A percentile compares a stretch with the other conserved stretches of the same genome.
These are phyloP conservation scores for Pseudohalonectria lignicola DNA, from an alignment of 2,329 filamentous ascomycete species.

Conservation along the genomic window DNA sequence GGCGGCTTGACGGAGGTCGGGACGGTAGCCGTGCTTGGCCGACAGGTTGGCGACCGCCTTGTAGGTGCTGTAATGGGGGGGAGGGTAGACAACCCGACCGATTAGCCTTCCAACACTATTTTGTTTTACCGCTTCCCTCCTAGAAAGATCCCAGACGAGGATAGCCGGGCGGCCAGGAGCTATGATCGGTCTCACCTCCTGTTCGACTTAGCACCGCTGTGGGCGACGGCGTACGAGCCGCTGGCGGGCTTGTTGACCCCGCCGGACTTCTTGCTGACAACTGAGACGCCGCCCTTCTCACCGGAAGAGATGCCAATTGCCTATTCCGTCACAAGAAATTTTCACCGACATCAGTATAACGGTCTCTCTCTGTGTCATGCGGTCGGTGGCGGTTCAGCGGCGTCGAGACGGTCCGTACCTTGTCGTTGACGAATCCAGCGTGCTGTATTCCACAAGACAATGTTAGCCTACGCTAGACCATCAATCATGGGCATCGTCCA, in stretches of 20 bases:
- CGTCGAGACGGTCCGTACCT: constrained; percentile 46
- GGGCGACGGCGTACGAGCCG: constrained; percentile 53
- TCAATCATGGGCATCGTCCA: too few relatives aligned
- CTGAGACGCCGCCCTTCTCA: constrained; percentile 68
- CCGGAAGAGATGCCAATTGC: constrained; percentile 69
- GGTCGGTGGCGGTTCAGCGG: too few relatives aligned
- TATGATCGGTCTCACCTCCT: constrained; percentile 83
- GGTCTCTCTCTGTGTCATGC: too few relatives aligned
- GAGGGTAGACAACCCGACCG: too few relatives aligned
- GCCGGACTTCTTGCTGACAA: constrained; percentile 76
- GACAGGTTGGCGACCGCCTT: constrained; percentile 72
- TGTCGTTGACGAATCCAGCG: constrained; percentile 86
- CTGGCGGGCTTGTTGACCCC: constrained; percentile 63
- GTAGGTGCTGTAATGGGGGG: constrained; percentile 58
- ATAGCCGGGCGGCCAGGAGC: too few relatives aligned
- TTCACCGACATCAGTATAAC: too few relatives aligned
- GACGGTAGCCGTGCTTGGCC: constrained; percentile 77
- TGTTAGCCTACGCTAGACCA: too few relatives aligned
- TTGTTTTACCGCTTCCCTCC: too few relatives aligned
- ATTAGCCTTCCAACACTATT: too few relatives aligned
- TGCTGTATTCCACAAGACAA: too few relatives aligned
- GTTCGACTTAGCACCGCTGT: constrained; percentile 59
- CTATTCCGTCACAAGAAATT: constrained; percentile 30
- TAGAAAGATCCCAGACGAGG: not conserved
- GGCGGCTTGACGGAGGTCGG: constrained; percentile 65